Base-by-base conservation (phyloP, 495 filamentous ascomycete species). In the Sporormia fimetaria region DNA sequence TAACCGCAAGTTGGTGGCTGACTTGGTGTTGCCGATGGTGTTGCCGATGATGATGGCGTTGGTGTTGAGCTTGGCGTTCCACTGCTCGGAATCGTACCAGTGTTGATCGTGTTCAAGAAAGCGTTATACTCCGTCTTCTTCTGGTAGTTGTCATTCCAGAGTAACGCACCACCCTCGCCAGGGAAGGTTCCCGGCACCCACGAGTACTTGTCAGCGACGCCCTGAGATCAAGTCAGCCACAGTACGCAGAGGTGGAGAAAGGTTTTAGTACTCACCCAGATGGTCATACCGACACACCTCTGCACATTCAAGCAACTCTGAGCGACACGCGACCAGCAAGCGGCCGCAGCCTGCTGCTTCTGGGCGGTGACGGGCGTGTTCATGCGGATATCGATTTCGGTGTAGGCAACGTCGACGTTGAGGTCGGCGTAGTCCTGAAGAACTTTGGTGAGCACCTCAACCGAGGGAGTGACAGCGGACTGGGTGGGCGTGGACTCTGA, bases 281-380 rank as follows among this genome's bases (percentile, higher is more conserved):
- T 75, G 9, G 80, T 83, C 44, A 86, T 74, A 35, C 80, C 79
- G 18, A 83, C 67, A 56, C 81, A 85, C 54, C 74, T 76, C 9
- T 65, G 41, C 51, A 76, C 42, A 42, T 66, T 61, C 27, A 81
- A 56, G 49, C 80, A 85, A 21, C 74, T 75, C 18, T 77, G 68
- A 40, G 70, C 69, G 33, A 78, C 69, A 24, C 71, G 64, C 22
- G 69, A 64, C 51, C 80, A 86, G 57, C 81, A 76, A 24, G 61
- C 62, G 16, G 68, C 51, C 33, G 70, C 65, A 6, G 69, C 75
- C 26, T 63, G 63, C 33, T 68, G 21, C 25, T 48, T 48, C 16
- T 22, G 20, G 8, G 32, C 8, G 9, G 22, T 48, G 12, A 18
- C 23, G 5, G 44, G 44, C 2, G 44, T 48, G 24, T 48, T 48